Conservation (phyloP, 1,284 basidiomycete species). For the Malassezia psittaci region DNA sequence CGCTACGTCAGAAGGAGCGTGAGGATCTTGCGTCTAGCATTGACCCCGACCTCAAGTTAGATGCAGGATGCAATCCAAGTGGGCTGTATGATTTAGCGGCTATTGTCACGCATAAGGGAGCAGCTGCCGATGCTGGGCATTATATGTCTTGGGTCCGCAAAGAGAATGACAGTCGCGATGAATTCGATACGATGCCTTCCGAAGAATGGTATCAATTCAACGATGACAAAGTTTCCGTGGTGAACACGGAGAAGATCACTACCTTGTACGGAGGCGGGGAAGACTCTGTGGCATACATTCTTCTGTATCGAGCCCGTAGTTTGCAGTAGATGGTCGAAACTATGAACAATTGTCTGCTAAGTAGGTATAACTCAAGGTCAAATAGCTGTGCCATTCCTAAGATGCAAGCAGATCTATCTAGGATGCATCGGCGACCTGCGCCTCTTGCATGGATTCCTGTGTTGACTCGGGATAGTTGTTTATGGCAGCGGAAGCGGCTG, state of each 20-base stretch:
- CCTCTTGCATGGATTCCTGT: not conserved
- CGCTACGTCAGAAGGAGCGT: slow-evolving; percentile 40
- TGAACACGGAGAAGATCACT: slow-evolving; percentile 36
- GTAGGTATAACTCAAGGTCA: no score
- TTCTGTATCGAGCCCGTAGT: slow-evolving; percentile 35
- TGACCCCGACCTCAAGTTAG: slow-evolving; percentile 58
- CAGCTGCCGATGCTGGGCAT: slow-evolving; percentile 83
- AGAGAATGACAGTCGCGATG: slow-evolving; percentile 16
- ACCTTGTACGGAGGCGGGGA: slow-evolving; percentile 43
- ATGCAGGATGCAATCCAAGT: slow-evolving; percentile 62
- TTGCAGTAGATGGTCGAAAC: not conserved
- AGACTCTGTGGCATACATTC: slow-evolving; percentile 42
- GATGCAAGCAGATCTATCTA: no score
- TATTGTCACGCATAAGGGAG: slow-evolving; percentile 95
- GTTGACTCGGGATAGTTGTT: not conserved
- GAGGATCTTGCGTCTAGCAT: slow-evolving; percentile 51
- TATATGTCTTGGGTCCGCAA: slow-evolving; percentile 70
- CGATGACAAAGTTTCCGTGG: slow-evolving; percentile 40
- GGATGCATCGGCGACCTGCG: no score
- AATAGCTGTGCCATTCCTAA: no score
- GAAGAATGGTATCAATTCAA: slow-evolving; percentile 47
- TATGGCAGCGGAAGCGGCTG: slow-evolving; percentile 22
- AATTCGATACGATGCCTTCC: slow-evolving; percentile 18
- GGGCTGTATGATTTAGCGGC: slow-evolving; percentile 77
- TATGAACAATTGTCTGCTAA: no score